Percentiles rank a stretch among this genome's conserved stretches.
Evolutionary conservation across 2,329 filamentous ascomycete species (phyloP).

Genomic region (Myriosclerotinia duriaeana): DNA sequence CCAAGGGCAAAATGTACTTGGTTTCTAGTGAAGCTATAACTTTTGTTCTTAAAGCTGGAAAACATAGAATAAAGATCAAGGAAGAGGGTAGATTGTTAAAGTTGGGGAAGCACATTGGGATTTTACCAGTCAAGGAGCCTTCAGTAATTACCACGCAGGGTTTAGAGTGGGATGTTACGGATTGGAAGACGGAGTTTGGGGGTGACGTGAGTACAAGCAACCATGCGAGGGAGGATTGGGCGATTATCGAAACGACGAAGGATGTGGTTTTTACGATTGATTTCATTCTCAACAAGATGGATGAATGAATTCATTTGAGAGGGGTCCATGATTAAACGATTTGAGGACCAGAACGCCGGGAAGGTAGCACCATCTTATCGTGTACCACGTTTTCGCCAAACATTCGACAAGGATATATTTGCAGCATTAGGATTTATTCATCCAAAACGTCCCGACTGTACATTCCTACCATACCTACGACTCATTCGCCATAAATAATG

Average conservation of each 20-base stretch:
- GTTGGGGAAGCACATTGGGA: slow-evolving; percentile 72
- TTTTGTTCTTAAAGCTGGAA: slow-evolving; percentile 71
- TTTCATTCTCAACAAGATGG: slow-evolving; percentile 27
- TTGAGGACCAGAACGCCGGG: background rate
- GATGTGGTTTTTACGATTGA: slow-evolving; percentile 76
- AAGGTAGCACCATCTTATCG: background rate
- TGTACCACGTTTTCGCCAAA: too few relatives aligned
- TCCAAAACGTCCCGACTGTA: too few relatives aligned
- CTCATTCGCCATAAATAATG: too few relatives aligned
- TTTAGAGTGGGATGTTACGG: slow-evolving; percentile 83
- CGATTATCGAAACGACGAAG: slow-evolving; percentile 61
- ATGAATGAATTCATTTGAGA: background rate
- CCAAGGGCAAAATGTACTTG: slow-evolving; percentile 67
- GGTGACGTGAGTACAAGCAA: slow-evolving; percentile 78
- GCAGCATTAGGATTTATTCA: too few relatives aligned
- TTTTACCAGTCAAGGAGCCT: slow-evolving; percentile 79
- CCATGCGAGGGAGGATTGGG: slow-evolving; percentile 61
- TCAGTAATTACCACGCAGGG: slow-evolving; percentile 77
- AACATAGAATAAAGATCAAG: slow-evolving; percentile 64
- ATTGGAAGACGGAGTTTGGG: slow-evolving; percentile 78
- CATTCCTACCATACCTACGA: too few relatives aligned
- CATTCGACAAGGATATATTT: too few relatives aligned
- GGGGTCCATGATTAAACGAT: background rate
- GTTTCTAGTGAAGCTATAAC: slow-evolving; percentile 77
- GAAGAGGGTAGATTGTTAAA: slow-evolving; percentile 26